Conservation (phyloP, 768 basidiomycete species). For the Trametes elegans region DNA sequence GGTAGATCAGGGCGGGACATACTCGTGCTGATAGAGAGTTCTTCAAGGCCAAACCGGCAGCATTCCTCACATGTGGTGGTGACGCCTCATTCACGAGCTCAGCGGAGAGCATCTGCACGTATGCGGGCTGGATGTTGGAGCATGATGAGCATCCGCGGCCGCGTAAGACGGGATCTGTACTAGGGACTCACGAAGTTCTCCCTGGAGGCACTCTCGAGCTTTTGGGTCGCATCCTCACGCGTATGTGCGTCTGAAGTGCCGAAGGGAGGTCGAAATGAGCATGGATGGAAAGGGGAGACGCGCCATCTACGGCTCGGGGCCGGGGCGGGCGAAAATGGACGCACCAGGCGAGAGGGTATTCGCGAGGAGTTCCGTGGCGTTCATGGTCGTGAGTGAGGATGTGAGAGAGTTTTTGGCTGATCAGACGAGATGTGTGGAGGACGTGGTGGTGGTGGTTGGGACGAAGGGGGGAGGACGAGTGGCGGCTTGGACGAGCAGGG, state of each 20-base stretch:
- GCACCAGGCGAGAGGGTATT: conserved; percentile 90
- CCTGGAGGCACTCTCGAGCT: conserved; percentile 81
- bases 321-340: conserved; percentile 38
- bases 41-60: conserved; percentile 96
- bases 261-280: conserved; percentile 22
- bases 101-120: conserved; percentile 86
- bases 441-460: conserved; percentile 16
- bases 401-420: conserved; percentile 16
- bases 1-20: conserved; percentile 34
- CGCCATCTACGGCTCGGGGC: conserved; percentile 12
- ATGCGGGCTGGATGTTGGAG: conserved; percentile 68
- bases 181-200: conserved; percentile 82
- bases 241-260: conserved; percentile 68
- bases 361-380: conserved; percentile 85
- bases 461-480: conserved; percentile 14
- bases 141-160: conserved; percentile 6
- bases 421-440: conserved; percentile 15
- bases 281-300: conserved; percentile 13
- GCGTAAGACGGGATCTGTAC: conserved; percentile 13
- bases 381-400: conserved; percentile 56
- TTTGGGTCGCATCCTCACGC: conserved; percentile 89
- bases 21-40: conserved; percentile 91
- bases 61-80: conserved; percentile 77
- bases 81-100: conserved; percentile 79
- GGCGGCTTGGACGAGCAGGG: conserved; percentile 16